Evolutionary conservation across 2,329 filamentous ascomycete species (phyloP), one percentile per base, ranked within the genome.

Genomic region (Scolecobasidium constrictum): DNA sequence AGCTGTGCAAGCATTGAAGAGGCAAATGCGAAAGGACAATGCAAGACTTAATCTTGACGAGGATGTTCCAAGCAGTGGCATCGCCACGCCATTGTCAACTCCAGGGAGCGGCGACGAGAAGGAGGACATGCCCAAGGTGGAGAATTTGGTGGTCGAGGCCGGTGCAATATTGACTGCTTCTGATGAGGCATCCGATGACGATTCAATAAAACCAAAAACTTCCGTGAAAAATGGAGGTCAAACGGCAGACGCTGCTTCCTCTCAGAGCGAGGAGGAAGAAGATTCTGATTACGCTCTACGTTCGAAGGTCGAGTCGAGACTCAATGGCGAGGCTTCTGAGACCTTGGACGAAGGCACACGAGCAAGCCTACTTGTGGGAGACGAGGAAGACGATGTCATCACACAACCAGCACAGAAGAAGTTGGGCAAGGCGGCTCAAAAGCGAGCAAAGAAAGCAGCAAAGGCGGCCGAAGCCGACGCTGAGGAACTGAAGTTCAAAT

Each of bases 21-120:
- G 77, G 53, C 81, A 92, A 58, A 94, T 98, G 87, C 76, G 73
- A 52, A 78, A 81, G 52, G 84, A 98, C 54, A 82, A 88, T 53
- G 67, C 69, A 37, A 69, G 78, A 38, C 59, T 86, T 23, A 55
- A 66, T 43, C 51, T 71, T 23, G 63, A 66, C 17, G 57, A 59
- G 4, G 59, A 63, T 20, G 50, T 50, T 3, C 42, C 51, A 4
- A 60, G 55, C 31, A 61, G 58, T 35, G 58, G 56, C 15, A 48
- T 58, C 3, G 52, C 41, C 12, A 58, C 56, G 21, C 55, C 56
- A 6, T 48, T 53, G 1, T 46, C 53, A 3, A 54, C 54, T 51
- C 57, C 60, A 2, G 55, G 53, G 5, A 56, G 58, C 4, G 56
- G 56, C 13, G 52, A 56, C 15, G 38, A 48, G 38, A 35, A 42